Evolutionary conservation across 208 protist species (phyloP).

Genomic region (Acanthamoeba sp.): DNA sequence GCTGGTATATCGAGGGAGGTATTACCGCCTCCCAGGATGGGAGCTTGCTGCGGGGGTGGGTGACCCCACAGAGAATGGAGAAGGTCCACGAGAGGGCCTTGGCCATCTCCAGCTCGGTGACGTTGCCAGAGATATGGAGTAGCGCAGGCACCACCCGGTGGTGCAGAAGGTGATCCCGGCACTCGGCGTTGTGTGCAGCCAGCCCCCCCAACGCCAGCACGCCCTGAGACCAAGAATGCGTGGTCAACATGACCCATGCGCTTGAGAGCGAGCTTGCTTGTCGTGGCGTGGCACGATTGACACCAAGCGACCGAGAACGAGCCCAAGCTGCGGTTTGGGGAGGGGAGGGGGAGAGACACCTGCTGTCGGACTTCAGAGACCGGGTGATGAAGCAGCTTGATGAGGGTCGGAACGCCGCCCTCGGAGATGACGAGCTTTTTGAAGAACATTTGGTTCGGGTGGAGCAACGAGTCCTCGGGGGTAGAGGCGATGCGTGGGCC

Average conservation of each 20-base stretch:
- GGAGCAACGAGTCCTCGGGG: constrained; percentile 39
- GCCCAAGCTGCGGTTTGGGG: no score
- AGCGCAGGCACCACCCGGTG: neutral
- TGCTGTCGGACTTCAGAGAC: constrained; percentile 19
- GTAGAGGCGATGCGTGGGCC: constrained; percentile 57
- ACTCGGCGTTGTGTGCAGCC: constrained; percentile 39
- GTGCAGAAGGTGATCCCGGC: constrained; percentile 10
- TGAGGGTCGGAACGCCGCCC: constrained; percentile 10
- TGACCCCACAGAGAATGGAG: constrained; percentile 28
- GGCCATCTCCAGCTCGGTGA: neutral
- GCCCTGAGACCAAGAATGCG: no score
- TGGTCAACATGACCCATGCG: no score
- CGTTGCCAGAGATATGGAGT: neutral
- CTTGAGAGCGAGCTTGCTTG: no score
- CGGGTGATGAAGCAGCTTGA: neutral
- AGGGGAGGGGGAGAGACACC: neutral
- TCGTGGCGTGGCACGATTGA: no score
- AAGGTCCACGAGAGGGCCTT: constrained; percentile 31
- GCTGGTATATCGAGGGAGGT: neutral
- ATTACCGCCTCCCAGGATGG: constrained; percentile 13
- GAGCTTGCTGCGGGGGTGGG: constrained; percentile 45
- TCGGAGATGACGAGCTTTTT: constrained; percentile 67
- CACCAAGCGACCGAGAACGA: no score
- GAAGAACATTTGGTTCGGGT: constrained; percentile 61
- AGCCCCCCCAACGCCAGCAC: neutral